phyloP scores from a whole-genome alignment of 2,329 filamentous ascomycete species.

The Onygenales sp. region DNA sequence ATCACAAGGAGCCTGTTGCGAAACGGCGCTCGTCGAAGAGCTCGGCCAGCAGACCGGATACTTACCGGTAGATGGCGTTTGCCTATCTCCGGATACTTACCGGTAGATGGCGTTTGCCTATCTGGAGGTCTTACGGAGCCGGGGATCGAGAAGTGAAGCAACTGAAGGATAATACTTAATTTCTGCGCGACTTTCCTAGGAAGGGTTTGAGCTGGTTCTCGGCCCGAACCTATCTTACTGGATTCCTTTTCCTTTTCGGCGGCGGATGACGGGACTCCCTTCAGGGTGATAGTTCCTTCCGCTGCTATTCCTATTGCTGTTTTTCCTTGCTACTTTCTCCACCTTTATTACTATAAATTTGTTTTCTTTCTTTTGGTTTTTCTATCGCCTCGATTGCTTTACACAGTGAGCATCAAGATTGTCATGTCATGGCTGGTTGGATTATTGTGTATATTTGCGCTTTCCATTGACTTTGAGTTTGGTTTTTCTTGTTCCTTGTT shows the following conservation, averaged over 20 bases:
- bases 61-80: background rate
- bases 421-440: background rate
- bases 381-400: background rate
- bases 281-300: background rate
- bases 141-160: background rate
- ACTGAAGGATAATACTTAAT: background rate
- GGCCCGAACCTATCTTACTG: background rate
- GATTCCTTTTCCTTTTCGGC: background rate
- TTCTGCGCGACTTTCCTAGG: background rate
- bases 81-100: background rate
- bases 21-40: conserved; percentile 27
- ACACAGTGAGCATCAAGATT: background rate
- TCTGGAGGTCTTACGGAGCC: background rate
- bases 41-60: background rate
- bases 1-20: conserved; percentile 41
- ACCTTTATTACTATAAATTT: background rate
- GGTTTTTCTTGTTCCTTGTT: background rate
- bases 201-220: conserved; percentile 1
- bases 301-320: background rate
- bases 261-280: background rate
- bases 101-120: background rate
- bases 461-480: conserved; percentile 2
- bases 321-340: background rate
- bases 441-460: conserved; percentile 6
- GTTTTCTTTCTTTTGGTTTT: background rate